Base-by-base conservation (phyloP, 805 yeast genomes). In the Dipodascus albidus region DNA sequence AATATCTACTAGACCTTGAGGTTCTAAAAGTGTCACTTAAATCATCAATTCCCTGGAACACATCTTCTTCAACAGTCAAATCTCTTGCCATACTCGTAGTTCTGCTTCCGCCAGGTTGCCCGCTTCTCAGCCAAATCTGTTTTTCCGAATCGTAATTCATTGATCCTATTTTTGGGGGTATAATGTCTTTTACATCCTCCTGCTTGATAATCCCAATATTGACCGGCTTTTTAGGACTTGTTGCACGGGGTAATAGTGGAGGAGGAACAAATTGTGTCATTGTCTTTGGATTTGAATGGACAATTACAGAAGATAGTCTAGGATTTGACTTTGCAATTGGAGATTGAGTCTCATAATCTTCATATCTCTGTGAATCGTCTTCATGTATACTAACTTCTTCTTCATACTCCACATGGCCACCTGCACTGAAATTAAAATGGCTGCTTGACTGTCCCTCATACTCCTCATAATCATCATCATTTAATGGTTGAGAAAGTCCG, bases 1-100 rank as follows among this genome's bases (percentile, higher is more conserved):
- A 47, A 47, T 38, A 38, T 14, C 44, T 4, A 38, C 44, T 38
- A 17, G 44, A n/a, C n/a, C 44, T 38, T 6, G 44, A 38, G 20
- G 20, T 31, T 31, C 42, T 33, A 15, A 23, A 17, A 38, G 55
- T 50, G 35, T 60, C 62, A n/a, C 60, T 51, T 4, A 57, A 52
- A 50, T 61, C 64, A 2, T 58, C 65, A 44, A 64, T 59, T 6
- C 63, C 69, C 15, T 59, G 60, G 52, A 59, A 59, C 23, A 60
- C 61, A 22, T 59, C 64, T 17, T 54, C 60, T 14, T 59, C 62
- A 21, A 41, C 20, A 9, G 19, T 19, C 3, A 31, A 15, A 17
- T 50, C 47, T 50, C 49, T n/a, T 6, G 22, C 27, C 11, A n/a
- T 11, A 4, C 19, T 31, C 19, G 23, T 23, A 8, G 42, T 17